Evolutionary conservation across 345 rosid genomes (phyloP).

Genomic region (Ailanthus altissimus): DNA sequence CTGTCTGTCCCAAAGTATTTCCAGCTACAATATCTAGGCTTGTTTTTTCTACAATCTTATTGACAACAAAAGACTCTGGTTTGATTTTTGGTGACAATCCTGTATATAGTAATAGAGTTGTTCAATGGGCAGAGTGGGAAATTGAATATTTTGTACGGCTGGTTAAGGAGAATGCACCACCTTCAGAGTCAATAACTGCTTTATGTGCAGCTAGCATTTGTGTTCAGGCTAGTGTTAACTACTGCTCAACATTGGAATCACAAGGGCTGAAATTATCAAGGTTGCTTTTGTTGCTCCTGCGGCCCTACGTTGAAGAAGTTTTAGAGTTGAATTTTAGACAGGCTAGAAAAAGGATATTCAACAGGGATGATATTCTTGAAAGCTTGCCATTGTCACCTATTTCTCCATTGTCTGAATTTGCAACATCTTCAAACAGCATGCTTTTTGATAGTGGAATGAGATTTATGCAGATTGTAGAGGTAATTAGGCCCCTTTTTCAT

Average conservation of each 20-base stretch:
- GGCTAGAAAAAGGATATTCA: constrained; percentile 69
- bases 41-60: constrained; percentile 70
- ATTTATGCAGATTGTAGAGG: constrained; percentile 78
- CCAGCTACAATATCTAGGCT: constrained; percentile 77
- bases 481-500: constrained; percentile 40
- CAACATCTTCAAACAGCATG: constrained; percentile 54
- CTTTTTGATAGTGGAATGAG: constrained; percentile 76
- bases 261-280: constrained; percentile 82
- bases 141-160: constrained; percentile 77
- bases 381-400: constrained; percentile 55
- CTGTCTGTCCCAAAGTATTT: constrained; percentile 68
- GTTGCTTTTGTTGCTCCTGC: constrained; percentile 79
- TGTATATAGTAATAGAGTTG: constrained; percentile 72
- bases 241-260: constrained; percentile 75
- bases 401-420: constrained; percentile 60
- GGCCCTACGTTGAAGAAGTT: constrained; percentile 90
- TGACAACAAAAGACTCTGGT: constrained; percentile 70
- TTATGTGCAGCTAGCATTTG: constrained; percentile 77
- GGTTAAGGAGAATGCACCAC: constrained; percentile 81
- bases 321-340: constrained; percentile 84
- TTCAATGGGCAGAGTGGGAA: constrained; percentile 97
- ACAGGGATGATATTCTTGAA: constrained; percentile 56
- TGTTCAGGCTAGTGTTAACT: constrained; percentile 76
- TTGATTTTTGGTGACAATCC: constrained; percentile 85
- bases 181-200: constrained; percentile 74